Evolutionary conservation across 495 filamentous ascomycete genomes (phyloP).

Genomic region (Jackrogersella minutella): DNA sequence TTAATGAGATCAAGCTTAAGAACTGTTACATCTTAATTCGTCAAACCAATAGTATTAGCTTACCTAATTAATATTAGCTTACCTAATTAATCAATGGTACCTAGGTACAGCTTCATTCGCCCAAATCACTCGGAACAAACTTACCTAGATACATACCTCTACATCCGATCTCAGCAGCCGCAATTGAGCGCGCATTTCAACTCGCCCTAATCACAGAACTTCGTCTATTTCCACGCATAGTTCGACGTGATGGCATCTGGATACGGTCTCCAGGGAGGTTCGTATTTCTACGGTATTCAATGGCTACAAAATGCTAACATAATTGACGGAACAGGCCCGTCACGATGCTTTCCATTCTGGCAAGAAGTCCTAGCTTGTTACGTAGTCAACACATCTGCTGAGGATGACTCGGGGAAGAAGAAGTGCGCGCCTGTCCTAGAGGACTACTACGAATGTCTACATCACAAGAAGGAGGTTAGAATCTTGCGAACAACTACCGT

Average conservation of each 20-base stretch:
- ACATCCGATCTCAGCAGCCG: not conserved
- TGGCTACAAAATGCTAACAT: slow-evolving; percentile 21
- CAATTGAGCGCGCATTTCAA: slow-evolving; percentile 13
- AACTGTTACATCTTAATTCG: slow-evolving; percentile 18
- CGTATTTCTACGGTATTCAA: slow-evolving; percentile 42
- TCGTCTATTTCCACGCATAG: slow-evolving; percentile 16
- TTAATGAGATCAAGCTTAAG: slow-evolving; percentile 16
- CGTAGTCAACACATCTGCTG: slow-evolving; percentile 77
- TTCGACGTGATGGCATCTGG: slow-evolving; percentile 76
- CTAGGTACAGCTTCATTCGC: slow-evolving; percentile 33
- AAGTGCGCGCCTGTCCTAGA: slow-evolving; percentile 91
- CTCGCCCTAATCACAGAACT: not conserved
- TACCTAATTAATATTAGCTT: slow-evolving; percentile 25
- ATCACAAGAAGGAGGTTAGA: slow-evolving; percentile 96
- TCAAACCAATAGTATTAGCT: slow-evolving; percentile 7
- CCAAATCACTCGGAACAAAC: not conserved
- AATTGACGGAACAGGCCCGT: slow-evolving; percentile 66
- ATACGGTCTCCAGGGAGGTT: slow-evolving; percentile 82
- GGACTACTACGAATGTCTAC: slow-evolving; percentile 98
- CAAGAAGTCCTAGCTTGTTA: slow-evolving; percentile 92
- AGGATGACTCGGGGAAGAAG: slow-evolving; percentile 80
- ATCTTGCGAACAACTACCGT: not conserved
- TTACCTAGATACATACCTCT: slow-evolving; percentile 6
- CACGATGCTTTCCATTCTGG: slow-evolving; percentile 99
- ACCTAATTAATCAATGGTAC: slow-evolving; percentile 20